Base-by-base conservation (phyloP, 2,329 filamentous ascomycete genomes). In the Moelleriella libera region DNA sequence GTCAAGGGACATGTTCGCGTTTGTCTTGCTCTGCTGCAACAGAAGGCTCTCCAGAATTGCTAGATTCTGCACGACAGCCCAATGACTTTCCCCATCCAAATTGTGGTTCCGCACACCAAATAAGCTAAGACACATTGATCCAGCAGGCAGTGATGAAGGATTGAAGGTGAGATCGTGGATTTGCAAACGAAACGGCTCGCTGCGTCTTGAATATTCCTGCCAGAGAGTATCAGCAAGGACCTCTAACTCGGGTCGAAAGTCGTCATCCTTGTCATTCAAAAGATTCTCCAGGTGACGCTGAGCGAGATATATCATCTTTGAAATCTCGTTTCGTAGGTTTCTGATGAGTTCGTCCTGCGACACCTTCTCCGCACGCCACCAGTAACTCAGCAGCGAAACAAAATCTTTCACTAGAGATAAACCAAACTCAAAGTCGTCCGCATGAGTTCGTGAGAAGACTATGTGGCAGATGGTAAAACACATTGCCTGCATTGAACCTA, bases 381-480 rank as follows among this genome's bases (percentile, higher is more conserved):
- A 79, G 45, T 78, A 74, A 48, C 76, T 78, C 53, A 95, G 78
- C 43, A 89, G 63, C 1, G 86, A 83, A 29, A 95, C 59, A 6
- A 89, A 60, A 6, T 76, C 71, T 47, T 70, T 67, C 12, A 83
- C 72, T 39, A 83, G 66, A 34, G 68, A 70, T 52, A 75, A 75
- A 3, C 82, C 77, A 46, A 88, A 69, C 1, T 69, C 62, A 11
- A 82, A 71, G 51, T 85, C 76, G 57, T 95, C 85, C 44, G 82
- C 78, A 48, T 85, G 73, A 3, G 78, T 76, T 48, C 73, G 75
- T 40, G 73, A 68, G 45, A 94, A 68, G 5, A 94, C 63, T 45
- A 71, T 68, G 64, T 94, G 94, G 57, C 96, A 70, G 42, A 82
- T 75, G 42, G 78, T 79, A 59, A 97, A 88, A 12, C 83, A 83